Percentiles rank a stretch among this genome's conserved stretches.
phyloP scores from a whole-genome alignment of 257 asterid species.

The Avicennia marina region DNA sequence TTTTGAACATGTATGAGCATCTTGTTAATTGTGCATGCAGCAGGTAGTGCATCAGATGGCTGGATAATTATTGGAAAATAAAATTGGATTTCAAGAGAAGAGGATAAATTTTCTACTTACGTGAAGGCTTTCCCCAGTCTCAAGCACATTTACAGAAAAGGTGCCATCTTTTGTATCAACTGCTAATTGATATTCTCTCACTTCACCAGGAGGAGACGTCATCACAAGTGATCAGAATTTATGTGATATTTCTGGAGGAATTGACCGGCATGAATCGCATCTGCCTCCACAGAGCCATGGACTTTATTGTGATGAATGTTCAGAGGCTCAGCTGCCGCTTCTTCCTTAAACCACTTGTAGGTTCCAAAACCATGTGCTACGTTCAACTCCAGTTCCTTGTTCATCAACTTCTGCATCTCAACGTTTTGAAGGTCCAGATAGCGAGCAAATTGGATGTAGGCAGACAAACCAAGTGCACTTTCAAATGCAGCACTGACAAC shows the following conservation, averaged over 20 bases:
- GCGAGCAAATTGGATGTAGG: too few relatives aligned
- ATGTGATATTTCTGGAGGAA: conserved; percentile 52
- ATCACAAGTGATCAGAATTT: conserved; percentile 44
- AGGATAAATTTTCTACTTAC: too few relatives aligned
- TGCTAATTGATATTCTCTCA: conserved; percentile 41
- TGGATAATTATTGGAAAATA: too few relatives aligned
- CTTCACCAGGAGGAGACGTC: conserved; percentile 32
- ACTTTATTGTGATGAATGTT: conserved; percentile 35
- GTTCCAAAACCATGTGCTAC: conserved; percentile 91
- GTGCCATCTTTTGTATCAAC: conserved; percentile 44
- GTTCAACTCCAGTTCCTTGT: conserved; percentile 35
- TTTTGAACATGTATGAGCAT: too few relatives aligned
- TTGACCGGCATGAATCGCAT: conserved; percentile 59
- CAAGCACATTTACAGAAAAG: conserved; percentile 53
- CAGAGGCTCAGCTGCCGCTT: too few relatives aligned
- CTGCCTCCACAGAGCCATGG: conserved; percentile 53
- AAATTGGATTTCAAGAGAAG: too few relatives aligned
- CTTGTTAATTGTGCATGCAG: too few relatives aligned
- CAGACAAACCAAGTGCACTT: too few relatives aligned
- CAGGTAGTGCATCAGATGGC: too few relatives aligned
- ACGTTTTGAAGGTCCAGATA: conserved; percentile 66
- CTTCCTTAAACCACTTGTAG: too few relatives aligned
- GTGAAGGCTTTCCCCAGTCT: conserved; percentile 52
- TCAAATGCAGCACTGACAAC: too few relatives aligned
- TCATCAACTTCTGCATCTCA: conserved; percentile 40